A percentile compares a stretch with the other conserved stretches of the same genome.
phyloP scores from a whole-genome alignment of 1,284 basidiomycete species.

The Cryptococcus sp. region DNA sequence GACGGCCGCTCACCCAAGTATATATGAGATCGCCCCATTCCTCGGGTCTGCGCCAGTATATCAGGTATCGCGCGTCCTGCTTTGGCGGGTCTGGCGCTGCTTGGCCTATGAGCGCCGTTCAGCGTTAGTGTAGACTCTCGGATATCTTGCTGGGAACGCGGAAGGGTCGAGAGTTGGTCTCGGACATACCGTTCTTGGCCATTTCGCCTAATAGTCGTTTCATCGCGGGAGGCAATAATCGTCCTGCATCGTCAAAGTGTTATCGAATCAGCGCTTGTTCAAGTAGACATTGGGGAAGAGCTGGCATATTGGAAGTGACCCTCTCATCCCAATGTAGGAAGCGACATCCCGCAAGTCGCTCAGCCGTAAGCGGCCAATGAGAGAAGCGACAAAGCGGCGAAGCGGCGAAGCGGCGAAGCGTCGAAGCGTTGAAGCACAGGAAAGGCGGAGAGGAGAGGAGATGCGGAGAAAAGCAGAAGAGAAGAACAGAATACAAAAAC shows the following conservation, averaged over 20 bases:
- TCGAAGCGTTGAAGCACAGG: too few species aligned
- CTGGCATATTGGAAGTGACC: too few species aligned
- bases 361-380: too few species aligned
- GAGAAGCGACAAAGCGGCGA: too few species aligned
- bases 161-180: background rate
- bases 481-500: conserved; percentile 12
- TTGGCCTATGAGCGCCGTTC: conserved; percentile 27
- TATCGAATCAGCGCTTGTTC: too few species aligned
- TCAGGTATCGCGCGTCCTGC: conserved; percentile 46
- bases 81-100: conserved; percentile 51
- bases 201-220: conserved; percentile 41
- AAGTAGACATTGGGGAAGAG: too few species aligned
- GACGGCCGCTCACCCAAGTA: conserved; percentile 54
- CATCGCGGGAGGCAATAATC: conserved; percentile 35
- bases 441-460: too few species aligned
- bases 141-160: conserved; percentile 3
- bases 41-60: conserved; percentile 59
- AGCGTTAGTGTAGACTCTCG: background rate
- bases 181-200: conserved; percentile 44
- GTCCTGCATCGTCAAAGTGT: conserved; percentile 22
- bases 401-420: too few species aligned
- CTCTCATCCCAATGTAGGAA: too few species aligned
- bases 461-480: too few species aligned
- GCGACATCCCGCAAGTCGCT: too few species aligned
- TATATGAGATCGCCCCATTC: conserved; percentile 59